Percentiles rank a stretch among this genome's conserved stretches.
Conservation (phyloP, 2,329 filamentous ascomycete species). For the Rhinocladiella similis region DNA sequence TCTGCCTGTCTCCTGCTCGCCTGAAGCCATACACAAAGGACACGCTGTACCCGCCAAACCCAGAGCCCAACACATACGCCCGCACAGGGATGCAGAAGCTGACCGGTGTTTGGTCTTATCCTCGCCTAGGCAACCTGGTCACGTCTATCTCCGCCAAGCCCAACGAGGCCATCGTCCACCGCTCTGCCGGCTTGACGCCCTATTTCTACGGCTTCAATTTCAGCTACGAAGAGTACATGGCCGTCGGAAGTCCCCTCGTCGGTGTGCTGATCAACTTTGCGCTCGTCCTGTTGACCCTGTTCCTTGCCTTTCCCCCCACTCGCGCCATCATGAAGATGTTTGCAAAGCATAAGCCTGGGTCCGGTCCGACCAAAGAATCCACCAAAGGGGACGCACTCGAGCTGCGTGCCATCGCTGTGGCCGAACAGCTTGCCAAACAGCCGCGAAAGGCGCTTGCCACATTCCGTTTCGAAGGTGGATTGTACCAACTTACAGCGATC, state of each 20-base stretch:
- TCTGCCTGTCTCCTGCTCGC: slow-evolving; percentile 35
- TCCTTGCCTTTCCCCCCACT: slow-evolving; percentile 53
- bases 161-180: slow-evolving; percentile 59
- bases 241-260: slow-evolving; percentile 49
- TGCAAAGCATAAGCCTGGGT: slow-evolving; percentile 49
- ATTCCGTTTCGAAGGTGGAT: slow-evolving; percentile 41
- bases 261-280: slow-evolving; percentile 52
- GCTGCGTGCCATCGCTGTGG: slow-evolving; percentile 47
- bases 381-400: slow-evolving; percentile 41
- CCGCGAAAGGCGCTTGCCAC: slow-evolving; percentile 44
- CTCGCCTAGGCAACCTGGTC: slow-evolving; percentile 60
- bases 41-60: slow-evolving; percentile 52
- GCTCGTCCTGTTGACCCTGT: slow-evolving; percentile 46
- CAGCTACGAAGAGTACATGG: slow-evolving; percentile 58
- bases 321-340: slow-evolving; percentile 52
- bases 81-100: slow-evolving; percentile 41
- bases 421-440: slow-evolving; percentile 37
- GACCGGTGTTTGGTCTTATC: slow-evolving; percentile 55
- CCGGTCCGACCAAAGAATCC: slow-evolving; percentile 49
- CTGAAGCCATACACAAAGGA: slow-evolving; percentile 43
- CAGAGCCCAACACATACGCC: slow-evolving; percentile 37
- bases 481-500: slow-evolving; percentile 47
- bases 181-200: slow-evolving; percentile 59
- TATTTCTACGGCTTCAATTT: slow-evolving; percentile 61
- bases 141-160: slow-evolving; percentile 53